Evolutionary conservation across 257 asterid species (phyloP), one percentile per base, ranked within the genome.

Genomic region (Primulina tabacum): DNA sequence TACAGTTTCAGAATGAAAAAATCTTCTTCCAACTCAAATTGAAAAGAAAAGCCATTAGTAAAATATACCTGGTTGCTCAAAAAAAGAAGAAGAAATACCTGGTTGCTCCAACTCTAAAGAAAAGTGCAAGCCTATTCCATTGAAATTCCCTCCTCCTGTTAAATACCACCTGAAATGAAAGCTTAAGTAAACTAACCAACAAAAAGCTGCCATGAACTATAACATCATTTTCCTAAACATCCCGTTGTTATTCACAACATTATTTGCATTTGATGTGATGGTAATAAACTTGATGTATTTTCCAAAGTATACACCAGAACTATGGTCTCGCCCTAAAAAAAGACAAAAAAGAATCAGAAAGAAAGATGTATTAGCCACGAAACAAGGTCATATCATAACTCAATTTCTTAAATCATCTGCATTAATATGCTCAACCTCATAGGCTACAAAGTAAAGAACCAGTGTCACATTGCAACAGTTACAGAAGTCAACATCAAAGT

Each of bases 141-240:
- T 89, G 96, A 73, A 93, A 86, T 76, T 93, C 99, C 78, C 83
- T 89, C 76, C 76, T 89, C 71, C 83, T 82, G 83, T 90, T 90
- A 69, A 93, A 88, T 12, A 89, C 91, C 67, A 87, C 96, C 99
- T 93, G 84, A 73, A 75, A 62, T 17, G 17, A 66, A 72, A 76
- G 73, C 33, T 65, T 60, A 17, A 66, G 71, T 33, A 66, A 75
- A 70, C 18, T 53, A 53, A 65, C 30, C 57, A 53, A 60, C 65
- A 32, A 50, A 29, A 65, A 47, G 37, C 58, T 72, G 67, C 65
- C 55, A 67, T 29, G 55, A 61, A 38, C 53, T 53, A 16, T 17
- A 35, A 26, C 2, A 47, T 33, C 38, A 71, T 64, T 17, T 32
- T 66, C 60, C 60, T 20, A 24, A 63, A 62, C 11, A 7, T 69